phyloP scores from a whole-genome alignment of 2,329 filamentous ascomycete genomes.

The Pseudocercospora ulei region DNA sequence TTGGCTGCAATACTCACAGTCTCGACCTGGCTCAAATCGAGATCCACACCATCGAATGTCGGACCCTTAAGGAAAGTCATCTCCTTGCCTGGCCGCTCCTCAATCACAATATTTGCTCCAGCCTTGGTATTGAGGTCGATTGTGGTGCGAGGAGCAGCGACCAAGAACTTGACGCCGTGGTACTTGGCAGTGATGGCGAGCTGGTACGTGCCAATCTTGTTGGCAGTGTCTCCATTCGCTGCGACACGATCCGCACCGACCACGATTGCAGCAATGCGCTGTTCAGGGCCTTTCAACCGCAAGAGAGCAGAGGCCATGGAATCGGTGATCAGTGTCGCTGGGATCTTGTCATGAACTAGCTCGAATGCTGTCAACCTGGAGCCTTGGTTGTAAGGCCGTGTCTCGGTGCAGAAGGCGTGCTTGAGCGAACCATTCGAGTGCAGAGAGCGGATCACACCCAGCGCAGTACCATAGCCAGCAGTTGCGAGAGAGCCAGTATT shows the following conservation, averaged over 20 bases:
- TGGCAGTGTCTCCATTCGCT: constrained; percentile 92
- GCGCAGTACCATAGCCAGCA: constrained; percentile 90
- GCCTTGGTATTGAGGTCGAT: constrained; percentile 75
- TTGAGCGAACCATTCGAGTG: constrained; percentile 55
- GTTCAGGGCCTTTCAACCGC: constrained; percentile 48
- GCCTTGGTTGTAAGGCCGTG: constrained; percentile 94
- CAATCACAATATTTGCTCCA: constrained; percentile 75
- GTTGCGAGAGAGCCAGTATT: constrained; percentile 96
- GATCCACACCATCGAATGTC: constrained; percentile 48
- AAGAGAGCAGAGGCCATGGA: constrained; percentile 92
- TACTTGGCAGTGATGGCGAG: constrained; percentile 81
- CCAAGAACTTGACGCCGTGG: constrained; percentile 87
- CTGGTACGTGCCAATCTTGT: constrained; percentile 94
- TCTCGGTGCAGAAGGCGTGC: constrained; percentile 93
- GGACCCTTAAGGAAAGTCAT: constrained; percentile 77
- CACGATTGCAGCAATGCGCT: constrained; percentile 73
- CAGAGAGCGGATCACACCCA: constrained; percentile 85
- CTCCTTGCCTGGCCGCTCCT: constrained; percentile 72
- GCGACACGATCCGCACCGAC: constrained; percentile 93
- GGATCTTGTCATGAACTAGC: constrained; percentile 85
- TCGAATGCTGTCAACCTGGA: constrained; percentile 92
- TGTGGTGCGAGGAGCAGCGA: constrained; percentile 87
- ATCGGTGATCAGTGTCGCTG: constrained; percentile 84
- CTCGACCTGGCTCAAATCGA: constrained; percentile 56
- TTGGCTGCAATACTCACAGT: constrained; percentile 68